Evolutionary conservation across 495 filamentous ascomycete genomes (phyloP), one percentile per base, ranked within the genome.

Genomic region (Letharia lupina): DNA sequence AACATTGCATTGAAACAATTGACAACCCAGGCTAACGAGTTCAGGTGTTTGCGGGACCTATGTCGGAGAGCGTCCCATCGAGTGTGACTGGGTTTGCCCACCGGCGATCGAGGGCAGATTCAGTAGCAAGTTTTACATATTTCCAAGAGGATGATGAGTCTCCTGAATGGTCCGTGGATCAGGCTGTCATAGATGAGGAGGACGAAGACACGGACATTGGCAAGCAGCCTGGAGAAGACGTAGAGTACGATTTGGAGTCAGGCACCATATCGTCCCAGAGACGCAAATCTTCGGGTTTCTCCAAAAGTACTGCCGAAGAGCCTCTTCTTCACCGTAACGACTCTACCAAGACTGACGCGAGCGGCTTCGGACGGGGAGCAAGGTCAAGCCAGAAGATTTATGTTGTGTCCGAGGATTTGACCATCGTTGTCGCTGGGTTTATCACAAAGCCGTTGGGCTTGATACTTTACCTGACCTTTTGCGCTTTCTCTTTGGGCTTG

Each of bases 41-140:
- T 50, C 31, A 96, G 91, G 82, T 98, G 23, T 98, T 92, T 75
- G 86, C 94, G 41, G 94, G 94, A 2, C 95, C 95, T 3, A 87
- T 96, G 68, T 93, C 92, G 33, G 94, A 99, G 74, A 96, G 91
- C 71, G 85, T 99, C 35, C 95, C 94, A 12, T 93, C 91, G 0
- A 96, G 92, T 68, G 79, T 90, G 39, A 89, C 91, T 8, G 88
- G 90, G 18, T 98, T 99, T 75, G 87, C 86, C 39, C 91, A 96
- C 75, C 88, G 91, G 59, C 81, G 85, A 11, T 71, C 75, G 16
- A 85, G 92, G 73, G 84, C 89, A 64, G 89, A 90, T 71, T 96
- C 93, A 18, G 89, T 81, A 8, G 80, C 91, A n/a, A 96, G 89
- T 76, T 97, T 96, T 72, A 86, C 91, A 12, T 96, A 95, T 75